Base-by-base conservation (phyloP, 2,329 filamentous ascomycete species). In the Gremmenia infestans region DNA sequence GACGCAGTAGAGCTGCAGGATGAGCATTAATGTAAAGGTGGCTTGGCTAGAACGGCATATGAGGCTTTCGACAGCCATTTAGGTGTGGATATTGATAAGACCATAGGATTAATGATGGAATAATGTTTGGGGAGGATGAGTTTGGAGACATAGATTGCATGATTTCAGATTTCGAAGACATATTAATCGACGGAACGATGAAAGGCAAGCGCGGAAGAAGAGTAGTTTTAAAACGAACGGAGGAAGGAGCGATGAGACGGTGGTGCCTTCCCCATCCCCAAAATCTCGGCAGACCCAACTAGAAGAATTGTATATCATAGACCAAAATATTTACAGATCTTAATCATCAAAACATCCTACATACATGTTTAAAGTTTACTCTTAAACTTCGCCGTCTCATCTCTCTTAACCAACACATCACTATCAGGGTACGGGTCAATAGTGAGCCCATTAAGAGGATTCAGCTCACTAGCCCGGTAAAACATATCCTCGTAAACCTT, bases 401-500 rank as follows among this genome's bases (percentile, higher is more conserved):
- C 78, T 63, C 78, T 81, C 78, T 81, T 86, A 66, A 88, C 79
- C 64, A 88, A 64, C 3, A 80, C 76, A 58, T 75, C 74, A 57
- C 74, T 84, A 63, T 85, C 78, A 6, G 87, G 87, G 69, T 90
- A 88, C 1, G 87, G 86, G 63, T 91, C 86, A 55, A 90, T 82
- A 0, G 85, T 85, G 54, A 89, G 74, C 17, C 82, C 78, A 67
- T 91, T 91, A 46, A 91, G 73, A 1, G 88, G 88, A 66, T 91
- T 91, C 64, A 87, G 72, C 74, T 88, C 80, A 58, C 81, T 85
- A 0, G 88, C 88, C 14, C 88, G 75, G 65, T 84, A 76, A 73
- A 91, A 91, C 75, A 91, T 78, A 64, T 91, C 88, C 69, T 89
- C 85, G 63, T 91, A 91, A 1, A 91, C 88, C 65, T 87, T 85